Conservation (phyloP, 164 flowering plant species). For the Warburgia ugandensis region DNA sequence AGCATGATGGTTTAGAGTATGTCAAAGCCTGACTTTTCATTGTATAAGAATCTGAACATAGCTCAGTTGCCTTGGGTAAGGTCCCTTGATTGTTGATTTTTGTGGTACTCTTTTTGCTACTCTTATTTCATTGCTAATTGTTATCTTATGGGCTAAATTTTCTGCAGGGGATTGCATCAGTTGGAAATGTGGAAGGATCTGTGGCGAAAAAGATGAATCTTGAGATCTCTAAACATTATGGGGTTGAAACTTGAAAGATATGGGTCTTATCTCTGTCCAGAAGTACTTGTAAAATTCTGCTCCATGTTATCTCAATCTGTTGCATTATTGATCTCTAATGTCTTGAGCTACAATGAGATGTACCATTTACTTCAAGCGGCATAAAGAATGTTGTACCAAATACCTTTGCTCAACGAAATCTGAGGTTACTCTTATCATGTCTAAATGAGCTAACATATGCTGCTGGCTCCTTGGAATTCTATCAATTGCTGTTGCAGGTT, state of each 20-base stretch:
- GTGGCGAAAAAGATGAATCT: no score
- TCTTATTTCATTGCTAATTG: no score
- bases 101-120: neutral
- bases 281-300: conserved; percentile 5
- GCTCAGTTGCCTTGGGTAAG: conserved; percentile 6
- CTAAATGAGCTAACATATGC: no score
- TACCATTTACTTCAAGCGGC: conserved; percentile 13
- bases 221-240: no score
- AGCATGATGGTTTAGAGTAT: conserved; percentile 40
- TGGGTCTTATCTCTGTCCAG: conserved; percentile 9
- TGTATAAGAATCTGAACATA: neutral
- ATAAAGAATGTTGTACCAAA: conserved; percentile 11
- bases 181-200: no score
- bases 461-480: no score
- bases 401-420: no score
- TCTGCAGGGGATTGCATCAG: no score
- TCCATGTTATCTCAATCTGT: conserved; percentile 4
- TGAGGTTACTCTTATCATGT: no score
- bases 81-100: neutral
- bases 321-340: neutral
- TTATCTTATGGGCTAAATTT: no score
- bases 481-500: no score
- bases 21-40: conserved; percentile 32
- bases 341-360: conserved; percentile 13
- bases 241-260: neutral